Conservation (phyloP, 805 yeast genomes). For the Danielia reshetovae region DNA sequence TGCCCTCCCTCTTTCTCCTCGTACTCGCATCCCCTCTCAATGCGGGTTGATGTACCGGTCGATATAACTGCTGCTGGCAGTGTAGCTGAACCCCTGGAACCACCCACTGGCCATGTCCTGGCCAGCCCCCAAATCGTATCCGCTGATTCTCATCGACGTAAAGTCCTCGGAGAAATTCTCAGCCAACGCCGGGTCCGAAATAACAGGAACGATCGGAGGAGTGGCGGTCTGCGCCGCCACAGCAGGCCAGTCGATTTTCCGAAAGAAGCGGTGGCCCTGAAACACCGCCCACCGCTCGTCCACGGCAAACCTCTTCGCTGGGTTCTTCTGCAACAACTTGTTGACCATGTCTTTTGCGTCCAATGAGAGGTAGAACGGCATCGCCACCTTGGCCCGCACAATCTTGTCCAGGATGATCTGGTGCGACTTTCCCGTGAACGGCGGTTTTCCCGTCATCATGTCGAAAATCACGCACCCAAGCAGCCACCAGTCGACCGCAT, state of each 20-base stretch:
- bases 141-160: slow-evolving; percentile 30
- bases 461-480: slow-evolving; percentile 43
- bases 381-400: slow-evolving; percentile 30
- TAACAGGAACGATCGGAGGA: slow-evolving; percentile 42
- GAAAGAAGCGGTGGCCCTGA: slow-evolving; percentile 36
- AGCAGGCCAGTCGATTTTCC: slow-evolving; percentile 35
- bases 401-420: slow-evolving; percentile 39
- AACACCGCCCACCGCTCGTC: slow-evolving; percentile 32
- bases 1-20: too few relatives aligned
- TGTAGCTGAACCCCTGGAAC: slow-evolving; percentile 44
- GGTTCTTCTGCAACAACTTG: slow-evolving; percentile 34
- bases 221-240: slow-evolving; percentile 22
- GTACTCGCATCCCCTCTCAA: too few relatives aligned
- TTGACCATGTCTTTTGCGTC: slow-evolving; percentile 42
- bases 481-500: slow-evolving; percentile 47
- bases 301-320: slow-evolving; percentile 33
- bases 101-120: slow-evolving; percentile 4
- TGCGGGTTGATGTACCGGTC: too few relatives aligned
- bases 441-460: slow-evolving; percentile 42
- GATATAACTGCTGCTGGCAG: slow-evolving; percentile 37
- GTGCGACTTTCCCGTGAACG: slow-evolving; percentile 41
- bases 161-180: slow-evolving; percentile 43
- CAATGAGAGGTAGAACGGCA: slow-evolving; percentile 37
- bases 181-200: slow-evolving; percentile 42
- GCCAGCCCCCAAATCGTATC: slow-evolving; percentile 15